These are phyloP conservation scores for Mortierella sp. DNA, from an alignment of 371 early-diverging fungal species.

Conservation along the genomic window DNA sequence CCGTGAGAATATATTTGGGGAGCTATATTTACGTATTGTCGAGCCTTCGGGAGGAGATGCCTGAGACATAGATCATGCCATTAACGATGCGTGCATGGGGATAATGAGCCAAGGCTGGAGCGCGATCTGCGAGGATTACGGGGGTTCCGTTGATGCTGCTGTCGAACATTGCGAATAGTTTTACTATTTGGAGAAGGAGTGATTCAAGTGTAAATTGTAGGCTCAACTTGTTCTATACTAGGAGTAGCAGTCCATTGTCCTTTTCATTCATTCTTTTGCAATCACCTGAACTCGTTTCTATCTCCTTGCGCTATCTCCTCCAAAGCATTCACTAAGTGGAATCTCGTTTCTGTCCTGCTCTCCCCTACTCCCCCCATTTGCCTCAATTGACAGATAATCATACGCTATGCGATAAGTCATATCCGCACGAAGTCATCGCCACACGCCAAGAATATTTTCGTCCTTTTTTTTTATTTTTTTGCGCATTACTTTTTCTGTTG, in stretches of 20 bases:
- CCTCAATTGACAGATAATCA: background rate
- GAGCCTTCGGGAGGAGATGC: conserved; percentile 68
- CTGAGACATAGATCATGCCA: conserved; percentile 72
- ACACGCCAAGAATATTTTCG: background rate
- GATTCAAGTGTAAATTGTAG: background rate
- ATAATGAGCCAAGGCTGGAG: conserved; percentile 74
- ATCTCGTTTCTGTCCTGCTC: background rate
- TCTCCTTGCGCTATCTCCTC: background rate
- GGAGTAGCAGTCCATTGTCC: background rate
- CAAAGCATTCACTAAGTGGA: too few species aligned
- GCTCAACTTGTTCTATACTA: too few species aligned
- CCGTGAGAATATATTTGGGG: conserved; percentile 11
- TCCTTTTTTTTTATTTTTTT: background rate
- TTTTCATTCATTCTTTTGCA: background rate
- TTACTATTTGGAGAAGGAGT: background rate
- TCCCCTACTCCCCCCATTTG: background rate
- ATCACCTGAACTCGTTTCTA: background rate
- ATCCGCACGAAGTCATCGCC: too few species aligned
- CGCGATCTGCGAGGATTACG: conserved; percentile 64
- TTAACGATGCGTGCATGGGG: conserved; percentile 71
- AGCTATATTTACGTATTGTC: conserved; percentile 69
- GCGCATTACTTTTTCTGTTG: background rate
- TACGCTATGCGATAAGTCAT: background rate
- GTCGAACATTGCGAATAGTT: background rate
- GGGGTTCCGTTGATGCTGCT: conserved; percentile 61